phyloP scores from a whole-genome alignment of 768 basidiomycete genomes.

The Termitomyces sp. region DNA sequence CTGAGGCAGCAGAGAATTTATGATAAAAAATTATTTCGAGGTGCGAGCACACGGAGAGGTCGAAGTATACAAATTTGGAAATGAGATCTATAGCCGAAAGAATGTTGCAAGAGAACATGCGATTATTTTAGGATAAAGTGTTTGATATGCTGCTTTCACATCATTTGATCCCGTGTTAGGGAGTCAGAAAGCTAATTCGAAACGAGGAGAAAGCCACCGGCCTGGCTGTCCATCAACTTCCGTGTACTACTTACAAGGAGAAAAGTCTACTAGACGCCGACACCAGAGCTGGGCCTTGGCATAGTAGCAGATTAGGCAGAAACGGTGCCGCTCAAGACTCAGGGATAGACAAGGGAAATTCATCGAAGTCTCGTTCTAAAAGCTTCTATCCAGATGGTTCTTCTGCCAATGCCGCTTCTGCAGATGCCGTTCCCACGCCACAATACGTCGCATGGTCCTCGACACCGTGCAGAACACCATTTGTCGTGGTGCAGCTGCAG shows the following conservation, averaged over 20 bases:
- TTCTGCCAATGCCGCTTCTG: constrained; percentile 8
- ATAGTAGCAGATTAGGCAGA: constrained; percentile 5
- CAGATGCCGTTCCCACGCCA: constrained; percentile 11
- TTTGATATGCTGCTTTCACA: constrained; percentile 17
- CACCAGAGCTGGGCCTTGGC: constrained; percentile 3
- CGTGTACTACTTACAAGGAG: neutral
- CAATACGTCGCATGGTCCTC: neutral
- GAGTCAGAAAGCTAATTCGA: constrained; percentile 7
- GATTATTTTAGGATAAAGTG: constrained; percentile 9
- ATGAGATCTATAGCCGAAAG: constrained; percentile 5
- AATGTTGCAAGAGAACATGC: constrained; percentile 12
- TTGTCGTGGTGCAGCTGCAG: neutral
- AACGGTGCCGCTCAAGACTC: constrained; percentile 16
- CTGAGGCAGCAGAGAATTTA: neutral
- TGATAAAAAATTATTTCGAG: neutral
- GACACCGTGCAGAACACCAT: neutral
- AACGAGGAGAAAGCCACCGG: constrained; percentile 9
- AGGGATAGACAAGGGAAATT: constrained; percentile 19
- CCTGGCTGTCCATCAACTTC: constrained; percentile 1
- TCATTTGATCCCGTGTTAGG: constrained; percentile 11
- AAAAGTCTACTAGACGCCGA: constrained; percentile 8
- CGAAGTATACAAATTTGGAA: constrained; percentile 3
- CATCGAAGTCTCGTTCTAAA: constrained; percentile 14
- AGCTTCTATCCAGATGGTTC: constrained; percentile 7
- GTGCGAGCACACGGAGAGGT: neutral